phyloP scores from a whole-genome alignment of 1,139 yeast genomes.

The Taphrina betulina region DNA sequence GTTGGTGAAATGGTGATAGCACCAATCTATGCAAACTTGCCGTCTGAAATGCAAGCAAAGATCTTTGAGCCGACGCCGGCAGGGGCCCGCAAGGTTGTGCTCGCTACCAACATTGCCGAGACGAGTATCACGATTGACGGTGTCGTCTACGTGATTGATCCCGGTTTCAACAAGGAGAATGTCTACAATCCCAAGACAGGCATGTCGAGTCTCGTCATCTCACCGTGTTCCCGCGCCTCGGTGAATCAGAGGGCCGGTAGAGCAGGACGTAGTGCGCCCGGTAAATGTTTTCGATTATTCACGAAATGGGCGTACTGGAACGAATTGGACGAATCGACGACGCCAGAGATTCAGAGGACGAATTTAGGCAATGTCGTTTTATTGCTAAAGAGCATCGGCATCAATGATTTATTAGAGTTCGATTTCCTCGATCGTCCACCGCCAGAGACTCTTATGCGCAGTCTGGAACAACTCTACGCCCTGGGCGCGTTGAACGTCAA shows the following conservation, averaged over 20 bases:
- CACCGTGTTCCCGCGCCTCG: slow-evolving; percentile 78
- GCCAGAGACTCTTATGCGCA: slow-evolving; percentile 65
- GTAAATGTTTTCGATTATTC: slow-evolving; percentile 71
- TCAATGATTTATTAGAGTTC: slow-evolving; percentile 74
- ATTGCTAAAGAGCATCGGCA: slow-evolving; percentile 87
- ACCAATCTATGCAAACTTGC: slow-evolving; percentile 84
- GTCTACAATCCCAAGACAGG: slow-evolving; percentile 75
- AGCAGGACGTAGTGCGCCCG: slow-evolving; percentile 87
- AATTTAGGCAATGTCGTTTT: slow-evolving; percentile 80
- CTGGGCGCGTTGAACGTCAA: slow-evolving; percentile 82
- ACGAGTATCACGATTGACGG: slow-evolving; percentile 82
- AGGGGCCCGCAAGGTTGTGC: slow-evolving; percentile 67
- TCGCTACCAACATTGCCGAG: slow-evolving; percentile 81
- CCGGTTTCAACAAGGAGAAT: slow-evolving; percentile 76
- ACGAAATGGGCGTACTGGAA: slow-evolving; percentile 64
- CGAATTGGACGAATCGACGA: slow-evolving; percentile 81
- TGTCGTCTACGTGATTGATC: slow-evolving; percentile 70
- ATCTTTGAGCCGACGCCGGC: slow-evolving; percentile 74
- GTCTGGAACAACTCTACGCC: slow-evolving; percentile 76
- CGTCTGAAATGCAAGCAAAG: slow-evolving; percentile 68
- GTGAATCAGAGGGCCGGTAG: slow-evolving; percentile 81
- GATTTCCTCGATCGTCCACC: slow-evolving; percentile 89
- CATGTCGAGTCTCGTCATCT: slow-evolving; percentile 70
- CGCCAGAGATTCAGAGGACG: slow-evolving; percentile 92
- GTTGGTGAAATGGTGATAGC: slow-evolving; percentile 65